A percentile compares a stretch with the other conserved stretches of the same genome.
These are phyloP conservation scores for Annona cherimola DNA, from an alignment of 164 flowering plant genomes.

Conservation along the genomic window DNA sequence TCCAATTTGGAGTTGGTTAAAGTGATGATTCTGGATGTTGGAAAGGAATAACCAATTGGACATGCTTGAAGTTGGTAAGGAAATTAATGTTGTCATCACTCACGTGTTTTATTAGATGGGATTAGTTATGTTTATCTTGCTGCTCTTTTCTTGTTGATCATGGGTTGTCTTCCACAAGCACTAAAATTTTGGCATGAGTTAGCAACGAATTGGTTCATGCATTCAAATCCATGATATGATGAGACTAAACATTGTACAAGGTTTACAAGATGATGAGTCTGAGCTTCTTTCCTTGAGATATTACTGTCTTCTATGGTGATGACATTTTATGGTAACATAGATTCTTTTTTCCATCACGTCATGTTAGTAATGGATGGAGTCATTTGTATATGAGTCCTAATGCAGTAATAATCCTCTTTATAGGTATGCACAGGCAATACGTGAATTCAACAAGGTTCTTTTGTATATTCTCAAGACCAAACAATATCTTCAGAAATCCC, in stretches of 20 bases:
- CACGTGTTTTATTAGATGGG: too few species aligned
- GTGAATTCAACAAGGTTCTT: constrained; percentile 88
- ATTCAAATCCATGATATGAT: too few species aligned
- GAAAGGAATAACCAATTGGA: background rate
- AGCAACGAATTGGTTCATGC: too few species aligned
- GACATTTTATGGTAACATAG: background rate
- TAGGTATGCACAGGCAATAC: constrained; percentile 88
- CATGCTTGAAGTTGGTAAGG: background rate
- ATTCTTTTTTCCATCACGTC: background rate
- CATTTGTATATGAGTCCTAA: background rate
- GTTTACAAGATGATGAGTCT: background rate
- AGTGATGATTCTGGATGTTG: background rate
- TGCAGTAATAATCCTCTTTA: constrained; percentile 1
- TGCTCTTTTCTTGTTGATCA: too few species aligned
- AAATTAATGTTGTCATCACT: too few species aligned
- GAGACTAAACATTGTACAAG: too few species aligned
- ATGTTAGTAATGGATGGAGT: background rate
- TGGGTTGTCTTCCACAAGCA: too few species aligned
- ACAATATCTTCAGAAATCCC: constrained; percentile 93
- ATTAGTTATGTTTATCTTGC: too few species aligned
- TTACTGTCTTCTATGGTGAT: background rate
- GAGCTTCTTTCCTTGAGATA: background rate
- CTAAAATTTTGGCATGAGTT: too few species aligned
- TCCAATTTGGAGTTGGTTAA: background rate
- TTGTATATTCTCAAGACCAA: constrained; percentile 82